Evolutionary conservation across 306 rosid genomes (phyloP), one percentile per base, ranked within the genome.

Genomic region (Cicer cuneatum): DNA sequence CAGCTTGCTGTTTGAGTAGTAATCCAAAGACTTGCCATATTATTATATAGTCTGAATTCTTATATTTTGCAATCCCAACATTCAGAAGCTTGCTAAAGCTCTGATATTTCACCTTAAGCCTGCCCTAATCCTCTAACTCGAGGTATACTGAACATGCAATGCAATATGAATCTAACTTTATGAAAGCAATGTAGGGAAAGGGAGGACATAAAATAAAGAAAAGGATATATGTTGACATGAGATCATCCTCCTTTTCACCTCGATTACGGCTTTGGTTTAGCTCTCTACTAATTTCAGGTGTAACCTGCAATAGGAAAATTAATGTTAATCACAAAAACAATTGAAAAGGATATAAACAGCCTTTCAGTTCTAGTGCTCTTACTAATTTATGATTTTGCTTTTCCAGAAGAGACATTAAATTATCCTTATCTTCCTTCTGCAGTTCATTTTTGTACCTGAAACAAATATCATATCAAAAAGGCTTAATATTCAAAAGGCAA

Each of bases 381-480:
- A 94, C 98, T 73, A 89, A 88, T 75, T 85, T 79, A 78, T 94
- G 98, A 64, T 71, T 86, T 66, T 94, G 97, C 45, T 59, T 87
- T 79, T 88, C 87, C 53, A 94, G 86, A 66, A 94, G 90, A 65
- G 33, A 13, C 90, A 89, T 83, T 21, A 94, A 81, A 77, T 85
- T 81, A 49, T 83, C 86, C 84, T 91, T 91, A 79, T 94, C 95
- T 81, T 87, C 93, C 78, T 78, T 88, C 82, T 35, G 87, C 72
- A 94, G 77, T 73, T 90, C 97, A 79, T 90, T 88, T 80, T 94
- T 94, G 79, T 94, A 94, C 85, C 98, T 93, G 84, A 71, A 84
- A 78, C 81, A 79, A 83, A 80, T 71, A 16, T 64, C 13, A 54
- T 29, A 61, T 51, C 16, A 42, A 33, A 68, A 56, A 54, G 48